A percentile compares a stretch with the other conserved stretches of the same genome.
Conservation (phyloP, 1,139 yeast genomes). For the Kluyveromyces sp. region DNA sequence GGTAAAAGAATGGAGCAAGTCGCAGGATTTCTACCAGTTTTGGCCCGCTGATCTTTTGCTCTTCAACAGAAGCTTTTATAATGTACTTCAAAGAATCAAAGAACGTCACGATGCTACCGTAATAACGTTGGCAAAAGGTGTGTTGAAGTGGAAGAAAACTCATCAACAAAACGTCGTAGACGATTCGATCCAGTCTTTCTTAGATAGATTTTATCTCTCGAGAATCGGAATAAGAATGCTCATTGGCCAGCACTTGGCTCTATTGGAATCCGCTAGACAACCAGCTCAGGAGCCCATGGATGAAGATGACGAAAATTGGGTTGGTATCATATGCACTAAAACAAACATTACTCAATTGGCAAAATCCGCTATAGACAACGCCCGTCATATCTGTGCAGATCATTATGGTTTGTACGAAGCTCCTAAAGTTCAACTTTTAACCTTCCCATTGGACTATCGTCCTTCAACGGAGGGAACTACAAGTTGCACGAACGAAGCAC, state of each 20-base stretch:
- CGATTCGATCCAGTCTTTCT: slow-evolving; percentile 64
- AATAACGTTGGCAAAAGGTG: slow-evolving; percentile 89
- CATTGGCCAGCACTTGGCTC: slow-evolving; percentile 80
- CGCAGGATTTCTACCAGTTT: slow-evolving; percentile 7
- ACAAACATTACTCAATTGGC: slow-evolving; percentile 76
- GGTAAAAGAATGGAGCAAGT: slow-evolving; percentile 17
- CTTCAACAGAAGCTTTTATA: slow-evolving; percentile 61
- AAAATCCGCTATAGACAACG: slow-evolving; percentile 79
- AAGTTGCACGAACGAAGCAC: slow-evolving; percentile 30
- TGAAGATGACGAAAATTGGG: slow-evolving; percentile 53
- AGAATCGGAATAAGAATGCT: slow-evolving; percentile 85
- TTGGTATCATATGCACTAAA: slow-evolving; percentile 77
- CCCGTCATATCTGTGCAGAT: slow-evolving; percentile 80
- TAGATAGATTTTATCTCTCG: slow-evolving; percentile 79
- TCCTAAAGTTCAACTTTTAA: slow-evolving; percentile 68
- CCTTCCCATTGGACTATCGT: slow-evolving; percentile 24
- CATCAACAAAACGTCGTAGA: slow-evolving; percentile 45
- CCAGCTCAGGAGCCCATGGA: slow-evolving; percentile 11
- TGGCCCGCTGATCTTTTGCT: slow-evolving; percentile 75
- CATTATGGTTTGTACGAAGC: slow-evolving; percentile 78
- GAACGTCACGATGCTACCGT: slow-evolving; percentile 89
- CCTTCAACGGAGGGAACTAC: slow-evolving; percentile 1
- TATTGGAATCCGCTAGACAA: slow-evolving; percentile 7
- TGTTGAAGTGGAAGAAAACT: slow-evolving; percentile 71
- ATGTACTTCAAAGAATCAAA: slow-evolving; percentile 62